phyloP scores from a whole-genome alignment of 192 early-diverging fungal species.

The Coemansia furcata region DNA sequence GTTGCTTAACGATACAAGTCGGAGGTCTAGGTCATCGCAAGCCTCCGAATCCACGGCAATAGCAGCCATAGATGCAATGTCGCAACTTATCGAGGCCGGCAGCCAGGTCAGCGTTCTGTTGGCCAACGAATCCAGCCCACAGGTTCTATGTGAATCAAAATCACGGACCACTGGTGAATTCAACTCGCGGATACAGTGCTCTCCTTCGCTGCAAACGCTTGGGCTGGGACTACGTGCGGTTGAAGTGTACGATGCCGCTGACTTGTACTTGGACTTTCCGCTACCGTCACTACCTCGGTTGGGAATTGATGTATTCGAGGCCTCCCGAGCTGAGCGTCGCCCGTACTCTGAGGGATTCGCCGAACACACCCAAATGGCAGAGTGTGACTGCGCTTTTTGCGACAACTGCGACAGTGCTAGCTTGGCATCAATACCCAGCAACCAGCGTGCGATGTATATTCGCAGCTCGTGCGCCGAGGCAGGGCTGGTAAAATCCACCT shows the following conservation, averaged over 20 bases:
- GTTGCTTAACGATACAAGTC: background rate
- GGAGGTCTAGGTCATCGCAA: slow-evolving; percentile 4
- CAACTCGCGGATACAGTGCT: slow-evolving; percentile 14
- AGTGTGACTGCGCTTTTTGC: slow-evolving; percentile 1
- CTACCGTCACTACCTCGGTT: background rate
- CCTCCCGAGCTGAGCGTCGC: slow-evolving; percentile 10
- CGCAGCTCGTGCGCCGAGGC: slow-evolving; percentile 45
- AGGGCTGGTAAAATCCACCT: slow-evolving; percentile 43
- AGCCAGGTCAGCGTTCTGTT: slow-evolving; percentile 4
- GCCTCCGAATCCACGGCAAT: slow-evolving; percentile 21
- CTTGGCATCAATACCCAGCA: slow-evolving; percentile 1
- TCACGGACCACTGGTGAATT: background rate
- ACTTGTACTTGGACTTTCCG: slow-evolving; percentile 3
- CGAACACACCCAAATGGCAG: background rate
- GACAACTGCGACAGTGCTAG: background rate
- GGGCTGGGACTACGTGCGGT: slow-evolving; percentile 9
- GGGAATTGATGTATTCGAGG: slow-evolving; percentile 15
- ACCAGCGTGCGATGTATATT: slow-evolving; percentile 39
- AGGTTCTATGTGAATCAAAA: background rate
- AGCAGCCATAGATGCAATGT: background rate
- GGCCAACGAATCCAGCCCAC: background rate
- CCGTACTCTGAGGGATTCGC: slow-evolving; percentile 33
- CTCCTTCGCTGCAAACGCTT: slow-evolving; percentile 34
- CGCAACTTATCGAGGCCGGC: background rate
- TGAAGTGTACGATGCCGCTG: slow-evolving; percentile 3